Conservation (phyloP, 2,329 filamentous ascomycete genomes). For the Pezicula carpinea region DNA sequence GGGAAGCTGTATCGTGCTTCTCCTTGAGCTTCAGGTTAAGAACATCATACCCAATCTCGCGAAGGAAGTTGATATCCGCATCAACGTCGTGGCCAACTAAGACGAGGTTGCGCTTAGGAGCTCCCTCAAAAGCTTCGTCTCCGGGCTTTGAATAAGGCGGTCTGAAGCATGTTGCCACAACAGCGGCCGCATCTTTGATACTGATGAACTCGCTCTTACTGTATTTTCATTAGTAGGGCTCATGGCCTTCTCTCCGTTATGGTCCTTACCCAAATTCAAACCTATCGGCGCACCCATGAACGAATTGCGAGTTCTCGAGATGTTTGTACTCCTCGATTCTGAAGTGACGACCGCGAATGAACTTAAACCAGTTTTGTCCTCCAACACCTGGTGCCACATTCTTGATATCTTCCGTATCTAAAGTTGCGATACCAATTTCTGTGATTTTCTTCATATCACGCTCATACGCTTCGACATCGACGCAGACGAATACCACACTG, state of each 20-base stretch:
- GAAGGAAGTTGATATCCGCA: constrained; percentile 65
- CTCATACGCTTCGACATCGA: constrained; percentile 85
- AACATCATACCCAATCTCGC: constrained; percentile 58
- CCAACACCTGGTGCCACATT: constrained; percentile 52
- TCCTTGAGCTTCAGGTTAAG: constrained; percentile 54
- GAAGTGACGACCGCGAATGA: constrained; percentile 70
- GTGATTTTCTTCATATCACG: constrained; percentile 61
- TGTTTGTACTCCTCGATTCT: constrained; percentile 65
- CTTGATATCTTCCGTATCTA: constrained; percentile 62
- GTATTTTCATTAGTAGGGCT: constrained; percentile 4
- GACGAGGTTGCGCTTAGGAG: constrained; percentile 52
- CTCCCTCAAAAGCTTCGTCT: constrained; percentile 2
- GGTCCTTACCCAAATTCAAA: constrained; percentile 69
- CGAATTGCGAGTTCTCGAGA: constrained; percentile 62
- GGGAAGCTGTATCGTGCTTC: constrained; percentile 64
- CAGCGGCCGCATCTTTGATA: constrained; percentile 36
- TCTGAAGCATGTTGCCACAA: constrained; percentile 50
- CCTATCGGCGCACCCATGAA: constrained; percentile 66
- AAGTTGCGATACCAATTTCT: constrained; percentile 77
- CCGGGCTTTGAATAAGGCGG: constrained; percentile 43
- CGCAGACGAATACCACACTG: constrained; percentile 65
- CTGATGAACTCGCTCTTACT: constrained; percentile 51
- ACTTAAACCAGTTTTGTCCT: constrained; percentile 61
- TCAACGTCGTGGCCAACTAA: constrained; percentile 73
- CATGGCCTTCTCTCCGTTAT: background rate